Base-by-base conservation (phyloP, 78 protist genomes). In the Dictyostelium citrinum region DNA sequence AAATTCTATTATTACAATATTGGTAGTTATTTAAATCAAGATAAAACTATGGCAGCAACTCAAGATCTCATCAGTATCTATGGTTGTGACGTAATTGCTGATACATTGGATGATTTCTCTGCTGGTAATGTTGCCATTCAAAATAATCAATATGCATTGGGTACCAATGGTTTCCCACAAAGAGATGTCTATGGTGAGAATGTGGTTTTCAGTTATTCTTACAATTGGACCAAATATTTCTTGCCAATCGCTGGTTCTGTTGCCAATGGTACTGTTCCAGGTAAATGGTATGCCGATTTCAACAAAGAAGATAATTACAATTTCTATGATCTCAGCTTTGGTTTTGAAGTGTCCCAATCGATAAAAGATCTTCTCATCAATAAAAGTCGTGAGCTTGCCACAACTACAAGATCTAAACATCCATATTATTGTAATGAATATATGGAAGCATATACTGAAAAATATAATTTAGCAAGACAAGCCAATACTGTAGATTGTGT, bases 161-260 rank as follows among this genome's bases (percentile, higher is more conserved):
- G 93, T 27, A 88, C 93, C 0, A 88, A 88, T 67, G 93, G 93
- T 20, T 88, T 39, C 17, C 74, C 80, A 33, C 77, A 61, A 29
- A 5, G 60, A 9, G 51, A 79, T 43, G 74, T 88, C 3, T 88
- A 55, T 78, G 93, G 93, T 68, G 84, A 76, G 8, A 37, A 64
- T 16, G 71, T 88, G 11, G 29, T 33, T 7, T 67, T 33, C 17
- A 33, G 74, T 49, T 88, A 77, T 67, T 14, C 81, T 9, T 61
- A 17, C 4, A 78, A 88, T 64, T 88, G 93, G 93, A 68, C 93
- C 5, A 75, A 75, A n/a, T n/a, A 35, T 22, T 75, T 41, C 31
- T 75, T 43, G 24, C 61, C 81, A 1, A n/a, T 43, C 55, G 55
- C 81, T 11, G 37, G 46, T 20, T 17, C 14, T 0, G 81, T 75